phyloP scores from a whole-genome alignment of 225 moss, liverwort and hornwort species.

The Takakia lepidozioides region DNA sequence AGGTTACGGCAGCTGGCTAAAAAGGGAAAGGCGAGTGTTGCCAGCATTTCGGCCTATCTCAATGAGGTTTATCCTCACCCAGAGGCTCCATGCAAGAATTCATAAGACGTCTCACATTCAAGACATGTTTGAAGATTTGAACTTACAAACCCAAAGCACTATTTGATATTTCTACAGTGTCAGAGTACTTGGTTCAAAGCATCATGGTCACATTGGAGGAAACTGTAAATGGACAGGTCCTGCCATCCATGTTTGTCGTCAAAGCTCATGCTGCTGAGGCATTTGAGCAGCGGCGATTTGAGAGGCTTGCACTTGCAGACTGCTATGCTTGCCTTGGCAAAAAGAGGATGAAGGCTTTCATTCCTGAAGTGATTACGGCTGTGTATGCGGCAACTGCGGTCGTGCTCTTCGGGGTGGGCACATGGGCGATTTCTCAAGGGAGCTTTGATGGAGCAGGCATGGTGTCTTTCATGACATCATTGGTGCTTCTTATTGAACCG shows the following conservation, averaged over 20 bases:
- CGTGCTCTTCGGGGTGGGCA: conserved; percentile 80
- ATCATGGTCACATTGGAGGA: not conserved
- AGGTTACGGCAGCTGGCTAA: conserved; percentile 69
- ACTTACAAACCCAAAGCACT: no score
- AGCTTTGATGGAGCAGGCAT: conserved; percentile 80
- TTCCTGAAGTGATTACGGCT: conserved; percentile 90
- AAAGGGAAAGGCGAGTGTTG: conserved; percentile 73
- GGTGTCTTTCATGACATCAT: conserved; percentile 86
- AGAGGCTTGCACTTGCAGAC: conserved; percentile 72
- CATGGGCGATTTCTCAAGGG: conserved; percentile 86
- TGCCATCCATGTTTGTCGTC: conserved; percentile 90
- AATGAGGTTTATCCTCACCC: no score
- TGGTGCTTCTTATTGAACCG: conserved; percentile 86
- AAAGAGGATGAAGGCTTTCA: conserved; percentile 92
- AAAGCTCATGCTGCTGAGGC: conserved; percentile 85
- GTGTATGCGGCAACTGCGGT: conserved; percentile 81
- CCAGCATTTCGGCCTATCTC: conserved; percentile 83
- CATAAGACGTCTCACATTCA: no score
- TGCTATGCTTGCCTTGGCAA: conserved; percentile 75
- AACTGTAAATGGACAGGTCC: conserved; percentile 52
- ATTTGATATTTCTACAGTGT: no score
- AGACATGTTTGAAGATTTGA: no score
- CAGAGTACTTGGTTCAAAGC: no score
- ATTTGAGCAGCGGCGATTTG: conserved; percentile 71
- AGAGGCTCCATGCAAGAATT: no score